phyloP scores from a whole-genome alignment of 1,284 basidiomycete genomes.

The Sporisorium exsertum region DNA sequence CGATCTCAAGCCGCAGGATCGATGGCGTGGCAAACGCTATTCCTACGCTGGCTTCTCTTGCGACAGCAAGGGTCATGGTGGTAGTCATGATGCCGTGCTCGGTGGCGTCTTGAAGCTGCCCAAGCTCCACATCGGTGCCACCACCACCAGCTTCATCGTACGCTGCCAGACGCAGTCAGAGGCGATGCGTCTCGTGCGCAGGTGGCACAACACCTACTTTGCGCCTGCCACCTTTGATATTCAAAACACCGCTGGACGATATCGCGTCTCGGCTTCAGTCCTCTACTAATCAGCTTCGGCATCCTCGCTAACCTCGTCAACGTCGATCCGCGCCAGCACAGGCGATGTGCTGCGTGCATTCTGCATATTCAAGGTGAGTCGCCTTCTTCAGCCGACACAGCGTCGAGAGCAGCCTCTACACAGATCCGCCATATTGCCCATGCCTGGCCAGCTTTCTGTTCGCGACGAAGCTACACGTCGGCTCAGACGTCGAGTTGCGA shows the following conservation, averaged over 20 bases:
- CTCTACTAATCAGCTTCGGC: conserved; percentile 30
- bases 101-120: conserved; percentile 35
- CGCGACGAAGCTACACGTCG: conserved; percentile 31
- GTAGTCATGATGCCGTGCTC: conserved; percentile 34
- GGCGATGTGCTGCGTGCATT: not conserved
- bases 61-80: conserved; percentile 28
- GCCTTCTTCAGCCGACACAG: conserved; percentile 21
- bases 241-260: conserved; percentile 54
- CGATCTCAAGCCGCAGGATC: conserved; percentile 35
- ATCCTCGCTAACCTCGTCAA: not conserved
- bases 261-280: conserved; percentile 52
- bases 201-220: conserved; percentile 60
- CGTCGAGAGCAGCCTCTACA: conserved; percentile 5
- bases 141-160: conserved; percentile 41
- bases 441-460: not conserved
- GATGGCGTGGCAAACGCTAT: conserved; percentile 33
- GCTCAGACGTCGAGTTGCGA: conserved; percentile 13
- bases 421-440: not conserved
- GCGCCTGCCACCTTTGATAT: conserved; percentile 52
- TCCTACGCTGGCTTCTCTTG: conserved; percentile 13
- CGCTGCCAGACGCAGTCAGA: conserved; percentile 41
- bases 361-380: conserved; percentile 38
- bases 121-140: conserved; percentile 33
- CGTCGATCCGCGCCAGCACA: not conserved
- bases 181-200: conserved; percentile 51